Evolutionary conservation across 345 rosid genomes (phyloP), one percentile per base, ranked within the genome.

Genomic region (Gossypium arboreum): DNA sequence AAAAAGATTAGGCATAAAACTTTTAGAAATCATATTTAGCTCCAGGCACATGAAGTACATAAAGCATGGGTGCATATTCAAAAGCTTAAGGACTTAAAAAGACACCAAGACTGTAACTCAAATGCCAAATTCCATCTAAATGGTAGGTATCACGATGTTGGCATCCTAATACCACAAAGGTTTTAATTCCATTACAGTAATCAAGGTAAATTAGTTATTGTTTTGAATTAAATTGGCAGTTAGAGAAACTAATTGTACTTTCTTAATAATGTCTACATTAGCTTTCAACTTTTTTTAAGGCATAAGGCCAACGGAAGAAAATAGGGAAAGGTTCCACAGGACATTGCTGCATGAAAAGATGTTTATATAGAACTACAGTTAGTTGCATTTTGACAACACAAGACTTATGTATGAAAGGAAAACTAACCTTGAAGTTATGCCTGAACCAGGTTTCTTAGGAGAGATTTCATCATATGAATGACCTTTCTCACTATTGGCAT

Each of bases 401-500:
- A 52, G 60, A 56, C 7, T 34, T 25, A 50, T 7, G 20, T 25
- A 47, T 15, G 20, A 41, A 70, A 72, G 50, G 55, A 71, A 50
- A 77, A 52, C 77, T 70, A 81, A 95, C 99, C 98, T 89, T 54
- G 97, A 86, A 82, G 86, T 74, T 76, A 83, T 83, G 77, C 64
- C 87, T 59, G 83, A 73, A 77, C 72, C 84, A 79, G 79, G 76
- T 72, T 91, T 88, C 79, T 78, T 84, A 25, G 82, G 85, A 76
- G 88, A 77, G 73, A 73, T 84, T 57, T 83, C 85, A 22, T 84
- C 80, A 69, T 48, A 86, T 2, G 90, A 80, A 76, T 85, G 81
- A 9, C 81, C 86, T 50, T 79, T 78, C 80, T 83, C 85, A 47
- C 77, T 78, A 75, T 78, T 76, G 20, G 85, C 79, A 79, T 88